Evolutionary conservation across 2,329 filamentous ascomycete genomes (phyloP), one percentile per base, ranked within the genome.

Genomic region (Aspergillus hortae): DNA sequence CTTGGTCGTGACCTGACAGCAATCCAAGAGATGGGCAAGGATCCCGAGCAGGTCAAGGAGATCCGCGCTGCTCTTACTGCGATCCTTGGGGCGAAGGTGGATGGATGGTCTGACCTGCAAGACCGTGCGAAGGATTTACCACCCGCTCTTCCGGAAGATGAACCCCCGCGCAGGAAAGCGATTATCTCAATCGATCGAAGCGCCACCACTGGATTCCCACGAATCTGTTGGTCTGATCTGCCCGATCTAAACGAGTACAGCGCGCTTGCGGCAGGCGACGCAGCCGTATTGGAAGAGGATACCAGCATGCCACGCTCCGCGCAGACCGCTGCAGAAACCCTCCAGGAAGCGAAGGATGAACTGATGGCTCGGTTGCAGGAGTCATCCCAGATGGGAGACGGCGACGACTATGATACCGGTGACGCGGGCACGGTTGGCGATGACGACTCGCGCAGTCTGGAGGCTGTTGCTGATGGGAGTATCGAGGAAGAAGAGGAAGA

Each of bases 401-500:
- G 65, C 1, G 73, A 75, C 19, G 67, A 71, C 30, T 74, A 76
- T 51, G 74, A 75, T 51, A 59, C 64, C n/a, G 65, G 65, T 6
- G 70, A 74, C 51, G 67, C 65, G 10, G 65, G 75, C 46, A 74
- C 75, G 12, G 68, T 65, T 21, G 70, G 68, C 32, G 74, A 76
- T 52, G 73, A 73, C 25, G 72, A 70, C 52, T 69, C 67, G 41
- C 69, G 64, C 52, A 76, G 72, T 56, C 67, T 73, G 46, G 74
- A 73, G 56, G 71, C 66, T 19, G 68, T 70, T 46, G 74, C 68
- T 1, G 74, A 77, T 19, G 73, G 70, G 41, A 75, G 72, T 52
- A 68, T 74, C 25, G 74, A 75, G 12, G 77, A 79, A 49, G 77
- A 81, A 21, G 78, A 80, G 19, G 78, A 82, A 40, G 78, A 80